Conservation (phyloP, 2,329 filamentous ascomycete genomes). For the Erysiphe pulchra region DNA sequence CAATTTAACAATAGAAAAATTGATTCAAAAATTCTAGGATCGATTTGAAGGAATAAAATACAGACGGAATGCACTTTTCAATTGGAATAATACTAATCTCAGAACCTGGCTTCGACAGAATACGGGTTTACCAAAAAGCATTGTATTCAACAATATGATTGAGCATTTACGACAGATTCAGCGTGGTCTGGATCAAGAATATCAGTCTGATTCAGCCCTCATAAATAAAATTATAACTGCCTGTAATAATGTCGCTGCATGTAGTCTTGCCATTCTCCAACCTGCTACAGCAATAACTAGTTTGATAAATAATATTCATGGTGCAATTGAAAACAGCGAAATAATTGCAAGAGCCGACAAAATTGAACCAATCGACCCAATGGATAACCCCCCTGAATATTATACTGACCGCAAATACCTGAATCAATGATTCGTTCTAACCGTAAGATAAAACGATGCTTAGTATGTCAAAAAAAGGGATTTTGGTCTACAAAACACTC, state of each 20-base stretch:
- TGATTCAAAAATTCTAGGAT: neutral
- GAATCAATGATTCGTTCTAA: neutral
- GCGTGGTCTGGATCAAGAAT: neutral
- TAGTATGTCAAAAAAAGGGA: neutral
- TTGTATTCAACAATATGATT: neutral
- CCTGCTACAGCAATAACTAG: neutral
- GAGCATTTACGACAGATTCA: neutral
- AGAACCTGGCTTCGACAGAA: neutral
- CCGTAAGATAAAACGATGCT: neutral
- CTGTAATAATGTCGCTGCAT: neutral
- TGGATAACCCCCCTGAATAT: neutral
- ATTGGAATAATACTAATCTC: neutral
- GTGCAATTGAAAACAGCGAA: neutral
- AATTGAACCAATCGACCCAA: neutral
- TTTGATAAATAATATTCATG: neutral
- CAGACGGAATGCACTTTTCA: neutral
- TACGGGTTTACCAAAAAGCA: neutral
- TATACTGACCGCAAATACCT: neutral
- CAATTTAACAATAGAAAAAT: neutral
- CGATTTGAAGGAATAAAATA: constrained; percentile 1
- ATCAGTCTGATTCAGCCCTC: neutral
- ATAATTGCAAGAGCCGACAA: neutral
- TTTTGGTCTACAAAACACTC: neutral
- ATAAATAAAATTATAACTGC: constrained; percentile 1
- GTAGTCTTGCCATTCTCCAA: neutral